Evolutionary conservation across 1,139 yeast species (phyloP).

Genomic region (Lodderomyces orthopsilosis): DNA sequence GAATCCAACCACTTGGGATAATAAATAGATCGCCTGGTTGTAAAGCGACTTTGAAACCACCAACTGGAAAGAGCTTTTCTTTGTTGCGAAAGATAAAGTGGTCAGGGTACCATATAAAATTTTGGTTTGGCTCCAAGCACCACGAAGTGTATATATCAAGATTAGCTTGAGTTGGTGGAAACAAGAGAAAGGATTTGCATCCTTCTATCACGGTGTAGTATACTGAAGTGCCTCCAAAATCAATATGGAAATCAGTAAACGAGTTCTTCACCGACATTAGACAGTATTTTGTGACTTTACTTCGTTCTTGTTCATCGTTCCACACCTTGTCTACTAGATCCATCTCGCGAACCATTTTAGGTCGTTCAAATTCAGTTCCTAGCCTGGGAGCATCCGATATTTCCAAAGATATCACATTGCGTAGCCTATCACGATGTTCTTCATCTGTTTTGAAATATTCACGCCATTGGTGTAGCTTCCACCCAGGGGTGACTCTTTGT

Average conservation of each 20-base stretch:
- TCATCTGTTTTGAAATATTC: slow-evolving; percentile 58
- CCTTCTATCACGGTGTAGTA: slow-evolving; percentile 82
- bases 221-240: slow-evolving; percentile 91
- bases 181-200: slow-evolving; percentile 67
- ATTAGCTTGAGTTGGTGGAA: slow-evolving; percentile 70
- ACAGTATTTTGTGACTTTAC: slow-evolving; percentile 81
- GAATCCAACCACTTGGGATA: slow-evolving; percentile 94
- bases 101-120: slow-evolving; percentile 66
- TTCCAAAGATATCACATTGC: slow-evolving; percentile 82
- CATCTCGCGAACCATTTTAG: slow-evolving; percentile 59
- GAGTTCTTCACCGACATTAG: slow-evolving; percentile 81
- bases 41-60: slow-evolving; percentile 66
- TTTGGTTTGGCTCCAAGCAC: slow-evolving; percentile 68
- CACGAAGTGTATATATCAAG: slow-evolving; percentile 62
- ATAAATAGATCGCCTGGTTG: slow-evolving; percentile 71
- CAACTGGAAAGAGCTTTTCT: slow-evolving; percentile 23
- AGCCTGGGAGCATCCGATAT: slow-evolving; percentile 56
- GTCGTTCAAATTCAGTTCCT: slow-evolving; percentile 55
- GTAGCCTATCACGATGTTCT: slow-evolving; percentile 56
- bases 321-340: slow-evolving; percentile 75
- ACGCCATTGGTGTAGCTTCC: slow-evolving; percentile 75
- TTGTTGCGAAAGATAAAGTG: slow-evolving; percentile 27
- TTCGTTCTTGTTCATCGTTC: slow-evolving; percentile 42
- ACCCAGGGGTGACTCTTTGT: slow-evolving; percentile 55
- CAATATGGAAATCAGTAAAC: slow-evolving; percentile 87